Conservation (phyloP, 2,329 filamentous ascomycete genomes). For the Lecanicillium sp. region DNA sequence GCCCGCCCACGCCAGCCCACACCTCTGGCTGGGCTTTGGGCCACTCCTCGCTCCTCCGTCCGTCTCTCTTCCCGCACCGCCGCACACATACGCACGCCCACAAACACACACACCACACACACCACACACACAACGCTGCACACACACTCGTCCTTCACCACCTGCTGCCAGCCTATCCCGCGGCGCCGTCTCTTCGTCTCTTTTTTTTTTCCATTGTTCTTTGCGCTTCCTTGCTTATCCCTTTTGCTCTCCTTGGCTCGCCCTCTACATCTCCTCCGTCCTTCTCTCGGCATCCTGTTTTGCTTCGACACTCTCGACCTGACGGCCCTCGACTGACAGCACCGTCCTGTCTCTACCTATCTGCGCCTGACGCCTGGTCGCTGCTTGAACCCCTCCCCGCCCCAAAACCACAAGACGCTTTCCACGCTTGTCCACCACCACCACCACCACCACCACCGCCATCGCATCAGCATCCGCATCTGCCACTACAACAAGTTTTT, state of each 20-base stretch:
- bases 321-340: not conserved
- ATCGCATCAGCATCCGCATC: not conserved
- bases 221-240: constrained; percentile 2
- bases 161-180: not conserved
- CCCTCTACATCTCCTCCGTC: too few species aligned
- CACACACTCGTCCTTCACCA: too few species aligned
- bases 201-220: not conserved
- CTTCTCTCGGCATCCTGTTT: not conserved
- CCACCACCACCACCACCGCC: constrained; percentile 1
- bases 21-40: too few species aligned
- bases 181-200: constrained; percentile 1
- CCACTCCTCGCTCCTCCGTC: not conserved
- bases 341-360: not conserved
- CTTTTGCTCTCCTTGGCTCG: constrained; percentile 1
- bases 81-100: not conserved
- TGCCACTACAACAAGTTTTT: too few species aligned
- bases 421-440: not conserved
- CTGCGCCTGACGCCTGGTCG: not conserved
- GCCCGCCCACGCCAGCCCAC: too few species aligned
- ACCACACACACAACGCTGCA: too few species aligned
- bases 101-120: too few species aligned
- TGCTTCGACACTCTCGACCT: not conserved
- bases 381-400: constrained; percentile 6
- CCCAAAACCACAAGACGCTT: not conserved
- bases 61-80: constrained; percentile 1